Evolutionary conservation across 306 rosid species (phyloP).

Genomic region (Gynostemma pentaphyllum): DNA sequence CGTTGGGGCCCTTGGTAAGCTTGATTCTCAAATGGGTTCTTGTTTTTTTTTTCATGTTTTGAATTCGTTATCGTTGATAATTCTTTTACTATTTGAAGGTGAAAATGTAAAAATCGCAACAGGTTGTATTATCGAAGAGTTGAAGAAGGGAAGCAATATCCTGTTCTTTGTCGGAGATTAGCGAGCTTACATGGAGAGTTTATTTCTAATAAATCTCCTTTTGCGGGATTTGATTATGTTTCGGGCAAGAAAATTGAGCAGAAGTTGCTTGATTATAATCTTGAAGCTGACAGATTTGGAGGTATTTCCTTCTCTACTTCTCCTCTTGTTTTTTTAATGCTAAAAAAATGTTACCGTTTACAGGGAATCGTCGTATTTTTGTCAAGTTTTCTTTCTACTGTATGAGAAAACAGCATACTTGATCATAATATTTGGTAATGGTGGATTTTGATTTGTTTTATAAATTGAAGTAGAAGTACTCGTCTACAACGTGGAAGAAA

Average conservation of each 20-base stretch:
- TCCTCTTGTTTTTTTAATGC: neutral
- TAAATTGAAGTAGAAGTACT: neutral
- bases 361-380: too few relatives aligned
- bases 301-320: conserved; percentile 23
- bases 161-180: conserved; percentile 64
- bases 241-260: conserved; percentile 89
- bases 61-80: neutral
- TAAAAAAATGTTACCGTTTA: too few relatives aligned
- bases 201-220: conserved; percentile 62
- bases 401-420: too few relatives aligned
- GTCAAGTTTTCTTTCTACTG: neutral
- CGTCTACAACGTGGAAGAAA: too few relatives aligned
- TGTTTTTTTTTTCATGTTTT: neutral
- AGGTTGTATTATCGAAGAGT: conserved; percentile 86
- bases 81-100: conserved; percentile 8
- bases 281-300: conserved; percentile 82
- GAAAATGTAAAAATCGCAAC: conserved; percentile 7
- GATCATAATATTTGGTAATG: too few relatives aligned
- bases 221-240: conserved; percentile 75
- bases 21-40: neutral
- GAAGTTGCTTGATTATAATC: conserved; percentile 75
- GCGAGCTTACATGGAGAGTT: conserved; percentile 72
- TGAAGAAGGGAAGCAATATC: conserved; percentile 82
- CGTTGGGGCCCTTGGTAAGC: conserved; percentile 79
- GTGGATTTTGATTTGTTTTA: neutral